phyloP scores from a whole-genome alignment of 805 yeast genomes.

The Ogataea methanolica region DNA sequence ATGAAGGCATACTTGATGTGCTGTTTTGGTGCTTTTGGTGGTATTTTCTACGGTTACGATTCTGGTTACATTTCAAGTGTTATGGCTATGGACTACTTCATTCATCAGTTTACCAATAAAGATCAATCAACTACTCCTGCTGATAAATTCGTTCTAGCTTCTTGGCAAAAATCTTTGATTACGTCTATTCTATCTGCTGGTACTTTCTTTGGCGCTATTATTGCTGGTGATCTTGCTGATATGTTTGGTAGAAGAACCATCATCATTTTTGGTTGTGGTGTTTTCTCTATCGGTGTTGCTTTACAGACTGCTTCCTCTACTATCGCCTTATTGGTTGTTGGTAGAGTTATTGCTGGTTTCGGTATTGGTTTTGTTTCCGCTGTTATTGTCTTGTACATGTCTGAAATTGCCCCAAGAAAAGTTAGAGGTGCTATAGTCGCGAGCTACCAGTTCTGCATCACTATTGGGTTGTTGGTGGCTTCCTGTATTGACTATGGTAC shows the following conservation, averaged over 20 bases:
- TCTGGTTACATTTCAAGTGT: no score
- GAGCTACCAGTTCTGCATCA: slow-evolving; percentile 27
- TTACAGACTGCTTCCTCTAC: slow-evolving; percentile 21
- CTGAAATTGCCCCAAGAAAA: slow-evolving; percentile 31
- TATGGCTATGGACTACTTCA: no score
- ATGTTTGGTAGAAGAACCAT: slow-evolving; percentile 36
- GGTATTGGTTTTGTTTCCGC: slow-evolving; percentile 34
- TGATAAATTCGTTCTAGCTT: no score
- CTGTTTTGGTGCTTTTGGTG: slow-evolving; percentile 63
- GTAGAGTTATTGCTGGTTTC: slow-evolving; percentile 31
- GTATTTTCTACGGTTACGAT: slow-evolving; percentile 61
- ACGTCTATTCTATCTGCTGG: slow-evolving; percentile 76
- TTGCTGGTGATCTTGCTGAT: slow-evolving; percentile 49
- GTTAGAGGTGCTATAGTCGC: slow-evolving; percentile 29
- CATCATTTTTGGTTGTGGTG: slow-evolving; percentile 32
- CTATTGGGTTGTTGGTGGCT: slow-evolving; percentile 29
- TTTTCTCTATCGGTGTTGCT: slow-evolving; percentile 31
- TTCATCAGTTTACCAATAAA: no score
- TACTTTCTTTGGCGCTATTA: slow-evolving; percentile 62
- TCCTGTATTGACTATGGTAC: slow-evolving; percentile 36
- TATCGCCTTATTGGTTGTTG: slow-evolving; percentile 28
- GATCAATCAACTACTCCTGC: no score
- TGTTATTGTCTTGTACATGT: slow-evolving; percentile 33
- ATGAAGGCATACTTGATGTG: slow-evolving; percentile 35
- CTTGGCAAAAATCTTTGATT: slow-evolving; percentile 46